Base-by-base conservation (phyloP, 2,329 filamentous ascomycete species). In the Pseudogymnoascus sp. region DNA sequence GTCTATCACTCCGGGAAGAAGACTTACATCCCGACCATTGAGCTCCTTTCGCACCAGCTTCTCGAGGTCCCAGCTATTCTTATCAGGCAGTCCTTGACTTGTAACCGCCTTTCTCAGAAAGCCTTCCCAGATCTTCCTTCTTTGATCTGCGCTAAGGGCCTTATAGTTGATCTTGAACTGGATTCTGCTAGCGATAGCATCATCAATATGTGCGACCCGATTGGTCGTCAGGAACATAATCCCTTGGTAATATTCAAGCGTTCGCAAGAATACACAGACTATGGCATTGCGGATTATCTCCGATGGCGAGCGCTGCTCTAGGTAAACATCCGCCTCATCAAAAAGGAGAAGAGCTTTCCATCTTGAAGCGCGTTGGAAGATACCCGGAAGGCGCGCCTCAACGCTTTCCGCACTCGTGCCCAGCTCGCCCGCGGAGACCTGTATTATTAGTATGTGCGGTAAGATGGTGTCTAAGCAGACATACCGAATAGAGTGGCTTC, bases 221-320 rank as follows among this genome's bases (percentile, higher is more conserved):
- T 74, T 76, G 52, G 70, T 74, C 1, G 74, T 76, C 0, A 77
- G 69, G 52, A 77, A 69, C 21, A 77, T 67, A 21, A 74, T 69
- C 16, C 74, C 74, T 52, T 72, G 62, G 66, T 72, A 75, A 65
- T 75, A 76, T 65, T 77, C 73, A 8, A 76, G 68, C 1, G 70
- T 68, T 6, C 74, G 69, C 10, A 77, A 68, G 66, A 10, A 31
- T 31, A 8, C 29, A 31, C 29, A 31, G 29, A 8, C 29, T 31
- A 31, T 31, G 29, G 29, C 29, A 31, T 31, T 31, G 29, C 29
- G 6, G 7, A 31, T 31, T 31, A 31, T 31, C 29, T 31, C 29
- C 7, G 6, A 31, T 4, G 29, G 29, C 29, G 6, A 31, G 29
- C 29, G 29, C 29, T 31, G 29, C 29, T 31, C 29, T 31, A 31